These are phyloP conservation scores for Yamadazyma sp. DNA, from an alignment of 805 yeast genomes.

Conservation along the genomic window DNA sequence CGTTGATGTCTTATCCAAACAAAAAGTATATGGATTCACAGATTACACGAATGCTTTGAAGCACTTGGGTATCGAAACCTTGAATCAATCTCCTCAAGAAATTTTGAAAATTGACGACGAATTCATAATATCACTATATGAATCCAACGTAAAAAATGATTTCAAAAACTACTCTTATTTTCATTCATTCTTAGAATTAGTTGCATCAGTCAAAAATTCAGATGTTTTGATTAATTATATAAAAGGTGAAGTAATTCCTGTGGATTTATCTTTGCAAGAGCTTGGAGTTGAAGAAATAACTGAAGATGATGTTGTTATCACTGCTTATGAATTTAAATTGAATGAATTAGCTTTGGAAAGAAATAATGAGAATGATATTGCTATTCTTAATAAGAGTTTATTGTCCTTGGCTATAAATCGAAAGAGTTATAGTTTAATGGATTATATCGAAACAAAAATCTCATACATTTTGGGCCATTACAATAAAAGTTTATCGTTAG, in stretches of 20 bases:
- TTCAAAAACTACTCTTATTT: slow-evolving; percentile 36
- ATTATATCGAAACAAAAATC: slow-evolving; percentile 47
- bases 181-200: slow-evolving; percentile 25
- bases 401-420: slow-evolving; percentile 58
- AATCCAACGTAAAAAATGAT: slow-evolving; percentile 26
- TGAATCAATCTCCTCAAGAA: slow-evolving; percentile 1
- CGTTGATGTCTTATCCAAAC: slow-evolving; percentile 16
- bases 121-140: slow-evolving; percentile 33
- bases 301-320: slow-evolving; percentile 62
- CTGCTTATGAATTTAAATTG: slow-evolving; percentile 66
- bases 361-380: slow-evolving; percentile 27
- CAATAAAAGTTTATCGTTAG: slow-evolving; percentile 4
- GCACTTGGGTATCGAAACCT: slow-evolving; percentile 26
- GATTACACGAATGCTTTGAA: slow-evolving; percentile 33
- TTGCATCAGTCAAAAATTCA: slow-evolving; percentile 26
- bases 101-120: slow-evolving; percentile 27
- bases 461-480: slow-evolving; percentile 20
- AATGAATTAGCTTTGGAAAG: slow-evolving; percentile 44
- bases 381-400: slow-evolving; percentile 51
- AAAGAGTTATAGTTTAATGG: slow-evolving; percentile 54
- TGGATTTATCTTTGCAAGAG: slow-evolving; percentile 31
- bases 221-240: slow-evolving; percentile 19
- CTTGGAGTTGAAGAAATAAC: slow-evolving; percentile 41
- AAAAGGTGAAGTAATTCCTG: slow-evolving; percentile 32
- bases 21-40: slow-evolving; percentile 28